These are phyloP conservation scores for Mycena amicta DNA, from an alignment of 768 basidiomycete genomes.

Conservation along the genomic window DNA sequence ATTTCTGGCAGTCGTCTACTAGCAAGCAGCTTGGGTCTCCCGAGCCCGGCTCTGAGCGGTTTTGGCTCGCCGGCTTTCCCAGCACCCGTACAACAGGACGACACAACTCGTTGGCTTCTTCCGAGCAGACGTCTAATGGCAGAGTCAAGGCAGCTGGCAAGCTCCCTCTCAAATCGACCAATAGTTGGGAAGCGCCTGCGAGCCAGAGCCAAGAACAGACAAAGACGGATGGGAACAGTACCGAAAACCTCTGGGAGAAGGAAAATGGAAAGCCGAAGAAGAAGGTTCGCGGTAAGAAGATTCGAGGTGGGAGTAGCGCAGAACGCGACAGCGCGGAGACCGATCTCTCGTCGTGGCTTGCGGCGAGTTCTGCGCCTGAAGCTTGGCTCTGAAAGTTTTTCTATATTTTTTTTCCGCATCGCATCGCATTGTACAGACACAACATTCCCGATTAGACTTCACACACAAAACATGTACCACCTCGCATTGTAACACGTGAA, in stretches of 20 bases:
- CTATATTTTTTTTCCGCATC: slow-evolving; percentile 6
- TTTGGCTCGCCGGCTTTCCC: not conserved
- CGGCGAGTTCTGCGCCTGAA: slow-evolving; percentile 14
- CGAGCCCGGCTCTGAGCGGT: slow-evolving; percentile 9
- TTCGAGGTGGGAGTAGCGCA: slow-evolving; percentile 2
- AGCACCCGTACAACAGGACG: not conserved
- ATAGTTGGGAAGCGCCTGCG: slow-evolving; percentile 4
- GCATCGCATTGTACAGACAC: slow-evolving; percentile 8
- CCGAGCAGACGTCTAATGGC: not conserved
- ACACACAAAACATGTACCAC: not conserved
- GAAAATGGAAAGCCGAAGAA: slow-evolving; percentile 21
- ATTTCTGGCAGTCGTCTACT: not conserved
- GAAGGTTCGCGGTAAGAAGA: slow-evolving; percentile 14
- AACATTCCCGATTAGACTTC: not conserved
- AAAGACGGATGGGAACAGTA: slow-evolving; percentile 14
- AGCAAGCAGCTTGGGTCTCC: too few relatives aligned
- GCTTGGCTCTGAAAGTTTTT: slow-evolving; percentile 20
- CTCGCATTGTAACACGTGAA: not conserved
- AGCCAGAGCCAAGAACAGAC: not conserved
- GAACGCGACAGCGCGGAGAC: not conserved
- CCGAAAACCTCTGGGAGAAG: slow-evolving; percentile 16
- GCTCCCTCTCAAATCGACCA: slow-evolving; percentile 10
- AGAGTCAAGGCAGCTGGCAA: slow-evolving; percentile 16
- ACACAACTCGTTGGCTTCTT: not conserved
- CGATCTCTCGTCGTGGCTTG: slow-evolving; percentile 18